Evolutionary conservation across 192 early-diverging fungal species (phyloP), one percentile per base, ranked within the genome.

Genomic region (Mortierella antarctica): DNA sequence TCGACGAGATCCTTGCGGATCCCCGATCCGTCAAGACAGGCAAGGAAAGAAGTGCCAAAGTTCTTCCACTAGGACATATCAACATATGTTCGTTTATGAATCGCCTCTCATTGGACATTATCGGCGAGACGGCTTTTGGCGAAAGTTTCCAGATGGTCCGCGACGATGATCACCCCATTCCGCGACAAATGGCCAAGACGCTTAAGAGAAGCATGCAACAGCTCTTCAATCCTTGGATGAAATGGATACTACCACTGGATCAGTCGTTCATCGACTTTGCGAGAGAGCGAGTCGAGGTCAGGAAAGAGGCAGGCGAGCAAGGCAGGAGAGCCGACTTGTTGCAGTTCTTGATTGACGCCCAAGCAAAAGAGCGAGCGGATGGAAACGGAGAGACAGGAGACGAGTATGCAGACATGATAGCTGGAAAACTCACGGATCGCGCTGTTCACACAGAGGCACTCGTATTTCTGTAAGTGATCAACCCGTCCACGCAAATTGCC

Each of bases 111-210:
- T 52, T 81, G 20, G 89, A 90, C 55, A 82, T 85, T 9, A 89
- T 89, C 67, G 89, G 89, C 8, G 81, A 86, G 15, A 84, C 86
- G 0, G 81, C 76, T 6, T 89, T 90, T 82, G 88, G 88, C 41
- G 50, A 71, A 39, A 70, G 81, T 5, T 90, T 90, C 47, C 57
- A 84, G 12, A 83, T 89, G 83, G 71, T 90, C 21, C 55, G 82
- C 39, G 61, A 70, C n/a, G 86, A 80, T 18, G 68, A 71, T 31
- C 86, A 90, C 65, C 85, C 84, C n/a, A 45, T 89, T 2, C 86
- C 86, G 10, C 59, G 50, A 39, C 51, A 70, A 40, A 58, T 77
- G 58, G 67, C 59, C 18, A 67, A 71, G 46, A 50, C 50, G 41
- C 49, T 71, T 17, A 57, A 75, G 68, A 10, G 74, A 40, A 59